Conservation (phyloP, 129 eudicot species). For the Dittrichia graveolens region DNA sequence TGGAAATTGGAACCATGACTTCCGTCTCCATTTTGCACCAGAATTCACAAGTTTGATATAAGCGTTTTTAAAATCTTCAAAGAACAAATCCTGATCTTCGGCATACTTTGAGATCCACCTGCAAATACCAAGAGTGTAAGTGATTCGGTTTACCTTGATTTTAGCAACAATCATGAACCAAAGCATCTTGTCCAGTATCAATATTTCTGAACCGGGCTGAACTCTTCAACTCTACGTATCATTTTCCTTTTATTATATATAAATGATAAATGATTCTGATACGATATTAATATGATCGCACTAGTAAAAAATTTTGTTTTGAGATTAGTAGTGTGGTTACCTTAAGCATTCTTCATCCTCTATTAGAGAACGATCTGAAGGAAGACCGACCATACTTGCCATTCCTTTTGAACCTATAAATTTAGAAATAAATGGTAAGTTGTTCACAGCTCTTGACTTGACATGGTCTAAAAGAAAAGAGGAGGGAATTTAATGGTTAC, state of each 20-base stretch:
- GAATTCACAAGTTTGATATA: constrained; percentile 77
- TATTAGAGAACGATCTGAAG: constrained; percentile 83
- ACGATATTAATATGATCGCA: too few species aligned
- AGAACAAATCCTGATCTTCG: constrained; percentile 64
- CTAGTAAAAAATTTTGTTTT: neutral
- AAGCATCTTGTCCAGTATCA: neutral
- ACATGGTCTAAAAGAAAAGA: neutral
- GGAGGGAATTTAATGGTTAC: neutral
- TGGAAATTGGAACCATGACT: constrained; percentile 12
- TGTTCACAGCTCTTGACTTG: neutral
- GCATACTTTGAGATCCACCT: constrained; percentile 94
- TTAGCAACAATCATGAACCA: neutral
- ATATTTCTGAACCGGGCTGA: neutral
- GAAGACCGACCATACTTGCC: constrained; percentile 91
- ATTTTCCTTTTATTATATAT: too few species aligned
- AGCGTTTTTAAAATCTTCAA: constrained; percentile 81
- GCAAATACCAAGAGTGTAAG: constrained; percentile 21
- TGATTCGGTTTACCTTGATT: constrained; percentile 1
- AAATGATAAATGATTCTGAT: too few species aligned
- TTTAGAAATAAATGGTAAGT: neutral
- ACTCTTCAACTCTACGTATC: neutral
- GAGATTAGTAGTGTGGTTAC: constrained; percentile 33
- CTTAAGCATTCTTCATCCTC: constrained; percentile 91
- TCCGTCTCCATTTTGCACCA: constrained; percentile 78
- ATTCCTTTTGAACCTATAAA: constrained; percentile 51